Conservation (phyloP, 306 rosid species). For the Cucumis cinereus region DNA sequence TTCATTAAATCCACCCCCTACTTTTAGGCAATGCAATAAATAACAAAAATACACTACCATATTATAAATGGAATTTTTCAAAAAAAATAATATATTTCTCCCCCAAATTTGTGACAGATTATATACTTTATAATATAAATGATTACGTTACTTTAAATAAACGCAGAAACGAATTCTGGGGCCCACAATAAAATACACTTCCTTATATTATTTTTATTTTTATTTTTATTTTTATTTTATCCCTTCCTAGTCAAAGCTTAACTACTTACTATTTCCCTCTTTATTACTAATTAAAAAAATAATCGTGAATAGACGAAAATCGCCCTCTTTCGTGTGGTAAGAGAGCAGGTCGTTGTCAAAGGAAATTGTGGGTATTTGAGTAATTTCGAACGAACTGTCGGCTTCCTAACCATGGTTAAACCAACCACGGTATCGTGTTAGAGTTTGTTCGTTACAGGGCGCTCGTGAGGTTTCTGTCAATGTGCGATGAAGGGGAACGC, state of each 20-base stretch:
- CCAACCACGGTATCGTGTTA: slow-evolving; percentile 28
- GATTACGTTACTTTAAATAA: slow-evolving; percentile 5
- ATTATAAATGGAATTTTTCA: not conserved
- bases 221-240: not conserved
- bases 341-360: not conserved
- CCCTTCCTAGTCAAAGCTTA: slow-evolving; percentile 2
- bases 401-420: slow-evolving; percentile 62
- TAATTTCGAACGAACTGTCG: slow-evolving; percentile 32
- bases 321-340: not conserved
- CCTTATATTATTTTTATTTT: not conserved
- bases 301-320: not conserved
- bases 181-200: not conserved
- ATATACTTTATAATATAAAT: not conserved
- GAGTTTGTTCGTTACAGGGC: slow-evolving; percentile 32
- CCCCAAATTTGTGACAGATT: not conserved
- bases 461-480: slow-evolving; percentile 30
- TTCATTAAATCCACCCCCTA: not conserved
- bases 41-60: not conserved
- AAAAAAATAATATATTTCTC: not conserved
- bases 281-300: not conserved
- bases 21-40: not conserved
- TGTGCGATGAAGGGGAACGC: slow-evolving; percentile 12
- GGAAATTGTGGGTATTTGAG: slow-evolving; percentile 8
- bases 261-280: not conserved
- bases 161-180: not conserved